Conservation (phyloP, 2,329 filamentous ascomycete genomes). For the Coleophoma cylindrospora region DNA sequence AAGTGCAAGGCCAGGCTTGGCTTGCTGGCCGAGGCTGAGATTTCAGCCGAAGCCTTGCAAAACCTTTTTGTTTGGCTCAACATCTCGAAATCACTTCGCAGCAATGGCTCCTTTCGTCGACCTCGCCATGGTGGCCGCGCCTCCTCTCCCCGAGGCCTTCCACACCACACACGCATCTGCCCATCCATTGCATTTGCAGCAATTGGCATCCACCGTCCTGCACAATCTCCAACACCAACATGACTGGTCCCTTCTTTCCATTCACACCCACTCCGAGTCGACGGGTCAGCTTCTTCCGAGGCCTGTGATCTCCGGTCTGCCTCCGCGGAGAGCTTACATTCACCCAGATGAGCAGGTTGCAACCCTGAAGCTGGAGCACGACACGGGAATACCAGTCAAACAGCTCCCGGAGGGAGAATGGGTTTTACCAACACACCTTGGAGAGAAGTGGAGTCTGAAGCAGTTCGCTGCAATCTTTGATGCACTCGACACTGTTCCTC, state of each 20-base stretch:
- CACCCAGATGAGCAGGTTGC: constrained; percentile 80
- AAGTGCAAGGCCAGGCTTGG: too few relatives aligned
- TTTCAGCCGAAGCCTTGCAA: too few relatives aligned
- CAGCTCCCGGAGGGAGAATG: constrained; percentile 63
- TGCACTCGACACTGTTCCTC: constrained; percentile 43
- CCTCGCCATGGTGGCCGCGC: constrained; percentile 10
- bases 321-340: constrained; percentile 68
- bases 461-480: constrained; percentile 68
- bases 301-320: constrained; percentile 66
- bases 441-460: constrained; percentile 66
- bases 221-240: constrained; percentile 73
- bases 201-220: constrained; percentile 55
- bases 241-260: constrained; percentile 60
- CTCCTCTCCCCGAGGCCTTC: constrained; percentile 20
- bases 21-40: too few relatives aligned
- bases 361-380: constrained; percentile 56
- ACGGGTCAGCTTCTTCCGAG: constrained; percentile 41
- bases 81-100: too few relatives aligned
- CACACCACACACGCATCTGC: constrained; percentile 14
- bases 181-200: constrained; percentile 29
- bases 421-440: constrained; percentile 69
- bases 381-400: constrained; percentile 36
- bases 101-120: constrained; percentile 14
- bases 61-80: too few relatives aligned
- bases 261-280: constrained; percentile 43